phyloP scores from a whole-genome alignment of 805 yeast genomes.

The Yueomyces sp. region DNA sequence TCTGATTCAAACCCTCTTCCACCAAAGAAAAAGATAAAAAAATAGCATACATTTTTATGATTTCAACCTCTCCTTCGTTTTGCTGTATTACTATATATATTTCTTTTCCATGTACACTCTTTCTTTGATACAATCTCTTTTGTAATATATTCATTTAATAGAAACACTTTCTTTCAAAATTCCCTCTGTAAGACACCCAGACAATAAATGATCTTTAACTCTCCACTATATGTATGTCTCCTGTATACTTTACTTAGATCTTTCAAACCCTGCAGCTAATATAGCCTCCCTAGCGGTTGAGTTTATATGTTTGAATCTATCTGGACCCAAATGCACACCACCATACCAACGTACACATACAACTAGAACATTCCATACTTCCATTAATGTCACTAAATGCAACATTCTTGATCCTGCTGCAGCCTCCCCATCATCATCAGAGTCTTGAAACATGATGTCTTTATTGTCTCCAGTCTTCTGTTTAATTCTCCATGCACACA shows the following conservation, averaged over 20 bases:
- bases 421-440: constrained; percentile 94
- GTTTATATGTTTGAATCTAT: constrained; percentile 86
- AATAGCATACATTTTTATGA: no score
- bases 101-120: no score
- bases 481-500: constrained; percentile 76
- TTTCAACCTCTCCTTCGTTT: no score
- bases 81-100: no score
- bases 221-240: no score
- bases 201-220: no score
- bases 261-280: constrained; percentile 40
- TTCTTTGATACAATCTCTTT: no score
- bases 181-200: no score
- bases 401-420: constrained; percentile 88
- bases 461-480: constrained; percentile 19
- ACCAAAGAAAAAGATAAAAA: no score
- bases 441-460: constrained; percentile 60
- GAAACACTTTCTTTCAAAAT: no score
- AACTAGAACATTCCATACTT: constrained; percentile 73
- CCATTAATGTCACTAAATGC: constrained; percentile 66
- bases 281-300: constrained; percentile 79
- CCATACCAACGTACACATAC: constrained; percentile 86
- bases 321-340: constrained; percentile 85
- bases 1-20: no score
- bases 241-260: not conserved
- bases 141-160: no score